Base-by-base conservation (phyloP, 2,329 filamentous ascomycete species). In the Ambrosiella cleistominuta region DNA sequence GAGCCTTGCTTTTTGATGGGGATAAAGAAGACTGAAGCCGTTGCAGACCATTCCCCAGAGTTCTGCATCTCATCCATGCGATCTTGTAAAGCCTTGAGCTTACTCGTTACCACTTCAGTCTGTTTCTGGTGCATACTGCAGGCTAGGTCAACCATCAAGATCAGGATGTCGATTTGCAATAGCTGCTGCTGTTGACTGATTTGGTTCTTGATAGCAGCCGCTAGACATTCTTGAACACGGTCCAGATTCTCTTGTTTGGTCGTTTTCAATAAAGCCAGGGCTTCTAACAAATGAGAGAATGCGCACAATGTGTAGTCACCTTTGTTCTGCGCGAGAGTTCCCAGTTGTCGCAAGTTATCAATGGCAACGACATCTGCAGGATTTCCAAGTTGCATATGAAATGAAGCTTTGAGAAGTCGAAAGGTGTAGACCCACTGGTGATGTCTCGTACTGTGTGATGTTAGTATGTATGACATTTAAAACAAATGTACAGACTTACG, bases 381-480 rank as follows among this genome's bases (percentile, higher is more conserved):
- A 49, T 72, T 78, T 3, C 77, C 74, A 52, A 76, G 74, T 63
- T 86, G 78, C 54, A 88, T 70, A 60, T 84, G 79, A 51, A 89
- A 77, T 0, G 83, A 80, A 0, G 83, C 80, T 63, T 86, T 85
- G 12, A 90, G 70, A 51, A 91, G 81, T 7, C 85, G 81, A 64
- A 90, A 85, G 0, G 83, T 83, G 66, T 90, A 91, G 13, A 83
- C 75, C 86, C 86, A 91, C 54, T 81, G 77, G 7, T 77, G 72
- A 63, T 86, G 82, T 65, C 82, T 80, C 64, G 81, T 82, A 40
- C 74, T 80, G 61, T 11, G n/a, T 12, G 6, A 13, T 50, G 58
- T 60, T 57, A 60, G 54, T 45, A 19, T n/a, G 19, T 19, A 17
- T 8, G 2, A 11, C 15, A 8, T 0, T 27, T 60, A 68, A 60